These are phyloP conservation scores for Bromus sterilis DNA, from an alignment of 176 grass and related monocot genomes.

Conservation along the genomic window DNA sequence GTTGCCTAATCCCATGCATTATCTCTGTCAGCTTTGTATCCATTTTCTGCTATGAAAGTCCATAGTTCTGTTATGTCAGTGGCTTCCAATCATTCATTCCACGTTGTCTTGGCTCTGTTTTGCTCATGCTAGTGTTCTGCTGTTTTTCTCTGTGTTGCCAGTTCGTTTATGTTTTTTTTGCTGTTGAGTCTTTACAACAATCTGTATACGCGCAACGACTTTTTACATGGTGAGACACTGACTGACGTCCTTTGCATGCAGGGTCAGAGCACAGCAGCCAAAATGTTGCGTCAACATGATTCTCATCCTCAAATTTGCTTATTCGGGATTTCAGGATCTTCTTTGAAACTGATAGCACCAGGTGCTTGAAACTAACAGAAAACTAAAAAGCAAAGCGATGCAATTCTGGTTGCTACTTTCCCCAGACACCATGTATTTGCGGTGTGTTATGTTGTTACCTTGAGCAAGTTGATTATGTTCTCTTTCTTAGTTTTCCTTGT, in stretches of 20 bases:
- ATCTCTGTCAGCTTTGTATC: background rate
- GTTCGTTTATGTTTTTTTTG: background rate
- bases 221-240: background rate
- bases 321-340: background rate
- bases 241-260: background rate
- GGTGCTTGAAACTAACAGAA: too few relatives aligned
- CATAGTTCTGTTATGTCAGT: background rate
- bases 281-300: background rate
- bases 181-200: background rate
- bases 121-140: background rate
- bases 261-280: background rate
- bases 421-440: too few relatives aligned
- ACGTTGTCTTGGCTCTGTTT: background rate
- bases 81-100: background rate
- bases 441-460: too few relatives aligned
- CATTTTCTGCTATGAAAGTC: background rate
- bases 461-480: too few relatives aligned
- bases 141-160: background rate
- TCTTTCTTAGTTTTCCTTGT: too few relatives aligned
- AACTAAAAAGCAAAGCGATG: too few relatives aligned
- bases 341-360: too few relatives aligned
- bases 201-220: background rate
- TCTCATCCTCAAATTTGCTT: background rate
- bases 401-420: too few relatives aligned
- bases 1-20: background rate